A percentile compares a stretch with the other conserved stretches of the same genome.
These are phyloP conservation scores for Priceomyces fermenticarens DNA, from an alignment of 805 yeast genomes.

Conservation along the genomic window DNA sequence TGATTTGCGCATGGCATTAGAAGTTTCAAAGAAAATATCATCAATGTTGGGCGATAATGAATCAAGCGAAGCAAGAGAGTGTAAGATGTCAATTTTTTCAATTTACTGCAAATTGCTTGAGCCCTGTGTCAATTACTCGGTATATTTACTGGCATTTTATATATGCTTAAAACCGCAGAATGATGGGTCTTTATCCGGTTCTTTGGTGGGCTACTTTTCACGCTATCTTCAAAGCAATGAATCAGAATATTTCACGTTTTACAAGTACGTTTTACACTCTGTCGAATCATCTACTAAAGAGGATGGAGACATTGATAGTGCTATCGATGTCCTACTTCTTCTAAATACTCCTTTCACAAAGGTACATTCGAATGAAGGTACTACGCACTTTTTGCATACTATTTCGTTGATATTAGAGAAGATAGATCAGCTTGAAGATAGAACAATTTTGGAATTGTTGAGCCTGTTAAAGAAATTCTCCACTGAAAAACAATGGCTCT, in stretches of 20 bases:
- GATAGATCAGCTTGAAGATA: slow-evolving; percentile 6
- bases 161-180: no score
- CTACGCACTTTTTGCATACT: slow-evolving; percentile 20
- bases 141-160: no score
- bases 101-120: no score
- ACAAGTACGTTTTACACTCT: slow-evolving; percentile 10
- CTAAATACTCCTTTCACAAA: slow-evolving; percentile 14
- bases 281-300: slow-evolving; percentile 15
- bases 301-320: slow-evolving; percentile 8
- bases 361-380: slow-evolving; percentile 6
- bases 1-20: no score
- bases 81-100: no score
- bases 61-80: no score
- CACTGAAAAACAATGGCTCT: slow-evolving; percentile 51
- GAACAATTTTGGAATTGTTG: slow-evolving; percentile 11
- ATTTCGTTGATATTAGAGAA: slow-evolving; percentile 11
- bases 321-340: slow-evolving; percentile 18
- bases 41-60: no score
- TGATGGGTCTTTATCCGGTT: no score
- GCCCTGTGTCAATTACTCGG: no score
- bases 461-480: slow-evolving; percentile 37
- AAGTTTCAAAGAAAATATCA: no score
- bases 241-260: slow-evolving; percentile 2
- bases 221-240: no score
- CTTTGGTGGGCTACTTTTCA: no score